A percentile compares a stretch with the other conserved stretches of the same genome.
Evolutionary conservation across 2,329 filamentous ascomycete genomes (phyloP).

Genomic region (Knufia petricola): DNA sequence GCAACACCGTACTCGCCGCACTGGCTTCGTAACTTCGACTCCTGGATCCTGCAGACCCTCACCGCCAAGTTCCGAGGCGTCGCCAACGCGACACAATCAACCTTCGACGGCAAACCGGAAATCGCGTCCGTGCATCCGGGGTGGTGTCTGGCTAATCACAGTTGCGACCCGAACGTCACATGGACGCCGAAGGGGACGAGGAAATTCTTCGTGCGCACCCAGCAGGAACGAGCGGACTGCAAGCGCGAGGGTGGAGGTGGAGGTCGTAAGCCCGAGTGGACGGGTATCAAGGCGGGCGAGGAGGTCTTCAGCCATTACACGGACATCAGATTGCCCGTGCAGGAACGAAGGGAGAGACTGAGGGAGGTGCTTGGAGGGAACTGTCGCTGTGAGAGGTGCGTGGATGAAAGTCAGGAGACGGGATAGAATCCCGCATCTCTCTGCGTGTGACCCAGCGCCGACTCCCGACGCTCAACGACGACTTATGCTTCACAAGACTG

Average conservation of each 20-base stretch:
- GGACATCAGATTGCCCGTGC: conserved; percentile 68
- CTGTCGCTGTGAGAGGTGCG: conserved; percentile 78
- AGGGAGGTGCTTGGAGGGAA: conserved; percentile 75
- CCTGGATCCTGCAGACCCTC: conserved; percentile 71
- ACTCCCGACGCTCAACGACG: no score
- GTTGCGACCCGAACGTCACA: conserved; percentile 85
- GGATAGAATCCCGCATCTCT: no score
- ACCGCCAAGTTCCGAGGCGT: conserved; percentile 91
- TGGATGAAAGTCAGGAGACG: conserved; percentile 52
- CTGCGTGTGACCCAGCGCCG: no score
- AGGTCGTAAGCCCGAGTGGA: conserved; percentile 36
- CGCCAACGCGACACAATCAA: conserved; percentile 72
- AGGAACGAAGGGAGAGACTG: conserved; percentile 80
- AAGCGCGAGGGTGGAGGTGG: not conserved
- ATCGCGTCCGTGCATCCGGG: conserved; percentile 88
- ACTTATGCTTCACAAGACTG: no score
- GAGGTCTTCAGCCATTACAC: conserved; percentile 94
- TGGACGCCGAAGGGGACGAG: conserved; percentile 61
- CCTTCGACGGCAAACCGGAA: conserved; percentile 71
- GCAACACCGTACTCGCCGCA: conserved; percentile 46
- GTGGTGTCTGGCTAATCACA: conserved; percentile 95
- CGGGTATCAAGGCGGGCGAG: conserved; percentile 64
- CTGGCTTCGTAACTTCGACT: conserved; percentile 33
- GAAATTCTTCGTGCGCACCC: conserved; percentile 15
- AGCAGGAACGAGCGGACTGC: conserved; percentile 15